A percentile compares a stretch with the other conserved stretches of the same genome.
Evolutionary conservation across 768 basidiomycete genomes (phyloP).

Genomic region (Filobasidium wieringae): DNA sequence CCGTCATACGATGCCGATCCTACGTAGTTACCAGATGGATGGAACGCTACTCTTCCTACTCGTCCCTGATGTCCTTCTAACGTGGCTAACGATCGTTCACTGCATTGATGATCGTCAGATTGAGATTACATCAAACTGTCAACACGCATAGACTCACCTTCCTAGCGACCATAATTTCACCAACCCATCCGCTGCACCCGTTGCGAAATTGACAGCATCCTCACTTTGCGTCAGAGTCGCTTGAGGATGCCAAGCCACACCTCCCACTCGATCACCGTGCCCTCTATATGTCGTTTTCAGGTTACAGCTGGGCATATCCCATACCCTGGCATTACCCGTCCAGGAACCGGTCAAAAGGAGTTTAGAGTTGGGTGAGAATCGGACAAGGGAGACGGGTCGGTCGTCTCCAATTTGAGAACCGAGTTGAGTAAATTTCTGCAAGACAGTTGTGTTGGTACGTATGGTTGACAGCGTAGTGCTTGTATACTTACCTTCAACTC

Average conservation of each 20-base stretch:
- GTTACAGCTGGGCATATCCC: slow-evolving; percentile 88
- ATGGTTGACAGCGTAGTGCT: not conserved
- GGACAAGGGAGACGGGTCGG: slow-evolving; percentile 80
- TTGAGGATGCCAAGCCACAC: slow-evolving; percentile 93
- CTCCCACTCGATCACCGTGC: slow-evolving; percentile 85
- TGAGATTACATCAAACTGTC: not conserved
- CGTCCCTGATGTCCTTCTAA: slow-evolving; percentile 81
- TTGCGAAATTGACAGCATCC: slow-evolving; percentile 69
- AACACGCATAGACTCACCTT: slow-evolving; percentile 46
- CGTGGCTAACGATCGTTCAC: slow-evolving; percentile 72
- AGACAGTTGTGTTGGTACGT: not conserved
- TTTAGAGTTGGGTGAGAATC: slow-evolving; percentile 84
- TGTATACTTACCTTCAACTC: slow-evolving; percentile 67
- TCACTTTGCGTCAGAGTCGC: slow-evolving; percentile 61
- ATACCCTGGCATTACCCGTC: slow-evolving; percentile 88
- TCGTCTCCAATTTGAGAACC: slow-evolving; percentile 98
- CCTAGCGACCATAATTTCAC: slow-evolving; percentile 82
- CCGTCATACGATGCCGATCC: slow-evolving; percentile 95
- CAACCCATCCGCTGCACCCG: slow-evolving; percentile 75
- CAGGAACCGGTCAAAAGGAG: slow-evolving; percentile 86
- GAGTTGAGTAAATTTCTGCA: slow-evolving; percentile 73
- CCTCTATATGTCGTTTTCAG: slow-evolving; percentile 64
- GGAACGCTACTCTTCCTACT: slow-evolving; percentile 87
- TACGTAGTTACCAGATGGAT: slow-evolving; percentile 86
- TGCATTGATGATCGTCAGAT: slow-evolving; percentile 32